These are phyloP conservation scores for Tetrahymena borealis DNA, from an alignment of 73 alveolate species.

Conservation along the genomic window DNA sequence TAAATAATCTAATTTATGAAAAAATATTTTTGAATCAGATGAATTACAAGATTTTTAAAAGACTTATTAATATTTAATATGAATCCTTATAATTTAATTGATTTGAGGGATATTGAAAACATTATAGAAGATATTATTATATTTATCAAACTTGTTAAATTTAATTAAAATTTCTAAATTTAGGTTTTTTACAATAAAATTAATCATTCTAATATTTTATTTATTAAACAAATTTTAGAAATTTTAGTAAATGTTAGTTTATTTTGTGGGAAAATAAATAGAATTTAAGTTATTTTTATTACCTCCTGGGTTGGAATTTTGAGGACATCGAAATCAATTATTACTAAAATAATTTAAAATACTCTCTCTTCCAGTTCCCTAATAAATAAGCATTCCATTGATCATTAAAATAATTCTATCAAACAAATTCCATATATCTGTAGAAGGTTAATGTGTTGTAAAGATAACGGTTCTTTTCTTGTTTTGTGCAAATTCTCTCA, in stretches of 20 bases:
- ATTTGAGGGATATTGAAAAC: no score
- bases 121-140: no score
- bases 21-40: not conserved
- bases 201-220: no score
- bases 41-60: not conserved
- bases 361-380: constrained; percentile 26
- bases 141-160: no score
- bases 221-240: no score
- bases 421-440: constrained; percentile 59
- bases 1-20: not conserved
- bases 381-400: constrained; percentile 51
- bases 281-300: no score
- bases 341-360: constrained; percentile 48
- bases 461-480: constrained; percentile 67
- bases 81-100: no score
- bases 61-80: not conserved
- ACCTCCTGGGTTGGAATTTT: constrained; percentile 71
- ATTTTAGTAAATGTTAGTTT: no score
- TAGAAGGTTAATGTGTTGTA: constrained; percentile 82
- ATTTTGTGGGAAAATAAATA: no score
- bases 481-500: constrained; percentile 44
- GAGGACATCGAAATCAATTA: constrained; percentile 69
- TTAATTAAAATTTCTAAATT: no score
- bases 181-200: no score
- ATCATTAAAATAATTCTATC: constrained; percentile 62